Evolutionary conservation across 2,329 filamentous ascomycete species (phyloP), one percentile per base, ranked within the genome.

Genomic region (Phyllosticta capitalensis): DNA sequence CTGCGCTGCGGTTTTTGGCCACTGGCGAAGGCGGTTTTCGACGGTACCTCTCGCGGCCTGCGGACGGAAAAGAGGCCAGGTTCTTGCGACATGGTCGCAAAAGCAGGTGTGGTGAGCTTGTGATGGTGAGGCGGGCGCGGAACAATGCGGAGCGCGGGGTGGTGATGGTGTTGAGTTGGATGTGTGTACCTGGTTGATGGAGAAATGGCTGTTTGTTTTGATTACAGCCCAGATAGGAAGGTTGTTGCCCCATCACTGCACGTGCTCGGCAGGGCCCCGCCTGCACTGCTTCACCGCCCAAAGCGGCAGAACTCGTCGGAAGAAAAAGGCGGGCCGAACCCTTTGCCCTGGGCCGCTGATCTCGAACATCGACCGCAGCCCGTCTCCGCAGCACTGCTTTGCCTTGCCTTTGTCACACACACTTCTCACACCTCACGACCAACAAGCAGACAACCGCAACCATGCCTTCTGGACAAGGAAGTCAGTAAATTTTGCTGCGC

Each of bases 41-140:
- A 73, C 83, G 72, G 38, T 80, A 95, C 91, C 82, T 96, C 92
- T 81, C 92, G 85, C 66, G 89, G 88, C 70, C 92, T 87, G 75
- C 90, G 90, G 72, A 95, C 90, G 70, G 91, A 96, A 82, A 92
- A 96, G 71, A 94, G 80, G 69, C 88, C 89, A 63, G 85, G 84
- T 69, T 95, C 90, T 77, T 94, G 89, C 77, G 90, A 90, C 90
- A 95, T 95, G 69, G 63, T 48, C 28, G 24, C 19, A 33, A 48
- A 17, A 9, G 45, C 22, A 21, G n/a, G 12, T 20, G 33, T 38
- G 54, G 38, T 21, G 33, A 2, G 22, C 9, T 21, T 33, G 24
- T 22, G 17, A 22, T 28, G 28, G 7, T 55, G 56, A 28, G 19
- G 53, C 20, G 52, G 24, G 52, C 24, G 53, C 26, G 58, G 24